These are phyloP conservation scores for Canavalia gladiata DNA, from an alignment of 306 rosid genomes.

Conservation along the genomic window DNA sequence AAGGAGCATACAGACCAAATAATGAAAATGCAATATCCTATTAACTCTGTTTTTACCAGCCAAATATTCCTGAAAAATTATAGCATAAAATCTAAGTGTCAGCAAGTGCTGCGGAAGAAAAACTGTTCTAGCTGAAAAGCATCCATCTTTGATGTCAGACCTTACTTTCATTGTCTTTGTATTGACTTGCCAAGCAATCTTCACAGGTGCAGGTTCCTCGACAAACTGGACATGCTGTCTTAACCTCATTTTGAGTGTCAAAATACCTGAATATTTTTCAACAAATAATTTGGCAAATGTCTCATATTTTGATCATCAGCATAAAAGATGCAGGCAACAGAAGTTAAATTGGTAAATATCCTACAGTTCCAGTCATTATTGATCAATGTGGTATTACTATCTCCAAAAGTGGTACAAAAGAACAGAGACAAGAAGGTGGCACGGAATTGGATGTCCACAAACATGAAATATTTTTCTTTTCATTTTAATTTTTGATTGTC, in stretches of 20 bases:
- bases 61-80: constrained; percentile 70
- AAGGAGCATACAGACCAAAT: constrained; percentile 88
- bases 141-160: constrained; percentile 76
- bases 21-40: constrained; percentile 80
- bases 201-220: constrained; percentile 90
- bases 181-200: constrained; percentile 76
- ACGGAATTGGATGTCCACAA: constrained; percentile 18
- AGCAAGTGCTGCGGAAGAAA: constrained; percentile 47
- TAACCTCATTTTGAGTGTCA: constrained; percentile 84
- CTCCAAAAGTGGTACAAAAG: constrained; percentile 29
- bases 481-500: background rate
- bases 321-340: constrained; percentile 17
- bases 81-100: constrained; percentile 48
- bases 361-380: constrained; percentile 16
- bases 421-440: background rate
- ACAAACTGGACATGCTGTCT: constrained; percentile 94
- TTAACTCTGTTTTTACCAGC: constrained; percentile 69
- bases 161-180: constrained; percentile 88
- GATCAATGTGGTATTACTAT: constrained; percentile 9
- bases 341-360: constrained; percentile 32
- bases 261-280: constrained; percentile 68
- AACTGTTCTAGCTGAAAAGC: constrained; percentile 32
- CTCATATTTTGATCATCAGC: constrained; percentile 38
- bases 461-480: background rate
- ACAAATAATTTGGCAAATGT: constrained; percentile 43